These are phyloP conservation scores for Aspergillus funiculosus DNA, from an alignment of 495 filamentous ascomycete genomes.

Conservation along the genomic window DNA sequence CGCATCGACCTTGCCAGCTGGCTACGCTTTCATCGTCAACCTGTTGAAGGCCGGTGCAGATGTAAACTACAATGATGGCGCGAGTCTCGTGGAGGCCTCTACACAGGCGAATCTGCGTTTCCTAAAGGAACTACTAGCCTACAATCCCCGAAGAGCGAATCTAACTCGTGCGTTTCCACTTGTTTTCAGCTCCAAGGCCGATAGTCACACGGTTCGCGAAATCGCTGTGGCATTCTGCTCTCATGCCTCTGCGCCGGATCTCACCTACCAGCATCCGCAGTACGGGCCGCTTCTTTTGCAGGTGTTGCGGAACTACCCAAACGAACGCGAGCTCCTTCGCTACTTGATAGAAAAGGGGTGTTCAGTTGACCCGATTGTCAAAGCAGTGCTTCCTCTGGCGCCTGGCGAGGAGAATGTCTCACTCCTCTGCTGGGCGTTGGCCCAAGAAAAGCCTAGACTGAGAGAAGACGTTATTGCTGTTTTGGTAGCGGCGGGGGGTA, in stretches of 20 bases:
- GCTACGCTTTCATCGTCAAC: slow-evolving; percentile 3
- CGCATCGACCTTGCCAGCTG: not conserved
- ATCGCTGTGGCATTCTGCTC: slow-evolving; percentile 10
- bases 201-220: slow-evolving; percentile 1
- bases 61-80: slow-evolving; percentile 9
- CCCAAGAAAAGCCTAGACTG: not conserved
- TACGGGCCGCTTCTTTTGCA: slow-evolving; percentile 6
- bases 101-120: not conserved
- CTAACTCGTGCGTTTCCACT: slow-evolving; percentile 6
- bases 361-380: slow-evolving; percentile 4
- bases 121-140: slow-evolving; percentile 2
- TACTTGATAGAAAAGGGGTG: slow-evolving; percentile 7
- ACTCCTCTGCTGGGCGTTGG: slow-evolving; percentile 8
- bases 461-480: slow-evolving; percentile 7
- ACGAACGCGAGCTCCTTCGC: slow-evolving; percentile 5
- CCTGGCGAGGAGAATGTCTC: not conserved
- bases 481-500: slow-evolving; percentile 5
- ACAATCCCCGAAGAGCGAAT: not conserved
- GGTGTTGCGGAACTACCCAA: slow-evolving; percentile 2
- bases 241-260: slow-evolving; percentile 3
- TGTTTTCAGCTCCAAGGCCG: slow-evolving; percentile 2
- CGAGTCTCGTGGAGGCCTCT: slow-evolving; percentile 5
- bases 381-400: not conserved
- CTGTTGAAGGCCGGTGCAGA: slow-evolving; percentile 9
- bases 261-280: slow-evolving; percentile 1